Evolutionary conservation across 2,329 filamentous ascomycete species (phyloP).

Genomic region (Penicillium oxalicum): DNA sequence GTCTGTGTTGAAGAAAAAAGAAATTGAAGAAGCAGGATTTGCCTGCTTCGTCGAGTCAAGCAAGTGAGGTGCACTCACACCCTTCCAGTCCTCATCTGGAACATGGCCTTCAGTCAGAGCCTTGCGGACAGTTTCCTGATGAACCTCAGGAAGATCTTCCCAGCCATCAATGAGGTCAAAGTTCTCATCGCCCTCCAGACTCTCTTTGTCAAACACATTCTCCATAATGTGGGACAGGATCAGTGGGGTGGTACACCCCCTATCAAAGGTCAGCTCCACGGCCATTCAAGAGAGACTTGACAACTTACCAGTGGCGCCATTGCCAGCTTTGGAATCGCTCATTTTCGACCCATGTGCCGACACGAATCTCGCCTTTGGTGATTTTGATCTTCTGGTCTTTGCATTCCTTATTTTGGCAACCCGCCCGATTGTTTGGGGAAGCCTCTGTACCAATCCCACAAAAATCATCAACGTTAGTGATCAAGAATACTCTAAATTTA

Average conservation of each 20-base stretch:
- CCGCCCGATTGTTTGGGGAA: conserved; percentile 64
- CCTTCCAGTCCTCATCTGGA: conserved; percentile 79
- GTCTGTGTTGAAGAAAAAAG: background rate
- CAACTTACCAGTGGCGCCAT: conserved; percentile 79
- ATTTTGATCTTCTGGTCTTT: conserved; percentile 67
- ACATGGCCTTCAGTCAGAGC: conserved; percentile 74
- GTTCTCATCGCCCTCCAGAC: conserved; percentile 39
- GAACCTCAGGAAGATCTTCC: conserved; percentile 64
- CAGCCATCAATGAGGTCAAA: conserved; percentile 70
- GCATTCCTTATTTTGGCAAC: conserved; percentile 68
- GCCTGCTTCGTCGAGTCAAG: background rate
- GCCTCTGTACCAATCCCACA: conserved; percentile 52
- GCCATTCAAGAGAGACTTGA: background rate
- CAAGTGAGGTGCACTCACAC: conserved; percentile 51
- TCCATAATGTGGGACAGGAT: conserved; percentile 5
- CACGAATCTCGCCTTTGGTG: conserved; percentile 68
- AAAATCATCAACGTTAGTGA: conserved; percentile 4
- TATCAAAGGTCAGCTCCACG: conserved; percentile 31
- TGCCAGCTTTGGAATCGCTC: conserved; percentile 57
- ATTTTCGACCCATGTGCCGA: conserved; percentile 66
- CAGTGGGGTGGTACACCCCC: conserved; percentile 79
- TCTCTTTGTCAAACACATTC: background rate
- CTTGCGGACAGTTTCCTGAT: conserved; percentile 66
- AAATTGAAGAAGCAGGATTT: too few relatives aligned
- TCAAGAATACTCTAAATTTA: too few relatives aligned